Evolutionary conservation across 805 yeast genomes (phyloP).

Genomic region (Yarrowia sp.): DNA sequence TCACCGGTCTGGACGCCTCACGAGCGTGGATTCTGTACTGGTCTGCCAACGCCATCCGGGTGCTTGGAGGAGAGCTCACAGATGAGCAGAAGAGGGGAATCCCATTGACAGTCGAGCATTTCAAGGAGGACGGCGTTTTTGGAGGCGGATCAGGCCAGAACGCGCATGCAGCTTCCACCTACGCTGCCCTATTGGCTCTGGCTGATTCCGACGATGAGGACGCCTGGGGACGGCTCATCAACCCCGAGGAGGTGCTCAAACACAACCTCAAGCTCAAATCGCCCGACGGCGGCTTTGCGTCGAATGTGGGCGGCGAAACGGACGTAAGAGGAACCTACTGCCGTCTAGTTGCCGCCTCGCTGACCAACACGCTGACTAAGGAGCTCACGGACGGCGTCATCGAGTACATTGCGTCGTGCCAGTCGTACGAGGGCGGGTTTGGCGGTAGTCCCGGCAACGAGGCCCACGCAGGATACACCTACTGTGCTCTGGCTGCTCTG

Average conservation of each 20-base stretch:
- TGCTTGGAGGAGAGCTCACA: constrained; percentile 53
- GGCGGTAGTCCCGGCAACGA: constrained; percentile 84
- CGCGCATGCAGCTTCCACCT: constrained; percentile 85
- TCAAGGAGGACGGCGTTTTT: constrained; percentile 64
- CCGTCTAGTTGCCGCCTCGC: constrained; percentile 73
- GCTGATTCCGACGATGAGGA: constrained; percentile 57
- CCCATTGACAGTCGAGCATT: constrained; percentile 49
- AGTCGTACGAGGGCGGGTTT: constrained; percentile 95
- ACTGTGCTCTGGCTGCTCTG: constrained; percentile 79
- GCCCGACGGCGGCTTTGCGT: constrained; percentile 75
- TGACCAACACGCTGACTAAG: constrained; percentile 67
- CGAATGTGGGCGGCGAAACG: constrained; percentile 79
- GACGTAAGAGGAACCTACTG: constrained; percentile 87
- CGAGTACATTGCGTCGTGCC: constrained; percentile 73
- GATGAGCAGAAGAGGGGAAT: constrained; percentile 44
- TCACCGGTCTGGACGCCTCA: constrained; percentile 77
- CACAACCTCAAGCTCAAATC: constrained; percentile 75
- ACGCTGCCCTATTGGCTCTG: constrained; percentile 74
- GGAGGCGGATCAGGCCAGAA: constrained; percentile 86
- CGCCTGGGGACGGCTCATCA: constrained; percentile 54
- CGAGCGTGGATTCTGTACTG: constrained; percentile 91
- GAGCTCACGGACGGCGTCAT: constrained; percentile 62
- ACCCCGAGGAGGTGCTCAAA: constrained; percentile 57
- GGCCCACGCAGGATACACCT: constrained; percentile 98
- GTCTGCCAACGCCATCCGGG: constrained; percentile 64